Conservation (phyloP, 1,284 basidiomycete species). For the Ganoderma lingzhi region DNA sequence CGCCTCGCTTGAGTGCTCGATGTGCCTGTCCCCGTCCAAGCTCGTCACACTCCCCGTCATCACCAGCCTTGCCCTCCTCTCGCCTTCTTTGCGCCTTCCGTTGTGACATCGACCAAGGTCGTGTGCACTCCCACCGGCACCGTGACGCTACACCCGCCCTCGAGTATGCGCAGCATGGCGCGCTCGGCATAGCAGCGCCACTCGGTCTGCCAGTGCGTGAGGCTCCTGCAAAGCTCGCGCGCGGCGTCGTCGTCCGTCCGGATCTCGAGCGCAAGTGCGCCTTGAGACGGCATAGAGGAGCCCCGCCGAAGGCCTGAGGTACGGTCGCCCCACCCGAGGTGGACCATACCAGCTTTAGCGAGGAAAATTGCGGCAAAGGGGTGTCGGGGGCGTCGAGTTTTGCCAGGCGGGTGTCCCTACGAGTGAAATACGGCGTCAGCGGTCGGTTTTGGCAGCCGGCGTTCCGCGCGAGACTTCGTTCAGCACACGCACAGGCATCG, state of each 20-base stretch:
- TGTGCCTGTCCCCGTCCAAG: constrained; percentile 74
- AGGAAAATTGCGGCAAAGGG: constrained; percentile 92
- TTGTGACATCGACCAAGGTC: constrained; percentile 43
- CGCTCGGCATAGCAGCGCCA: constrained; percentile 87
- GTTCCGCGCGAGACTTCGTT: no score
- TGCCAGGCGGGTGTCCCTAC: constrained; percentile 85
- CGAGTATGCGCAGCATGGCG: constrained; percentile 85
- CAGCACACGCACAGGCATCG: no score
- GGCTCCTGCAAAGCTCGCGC: constrained; percentile 65
- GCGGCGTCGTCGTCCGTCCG: constrained; percentile 75
- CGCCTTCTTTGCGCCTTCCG: constrained; percentile 37
- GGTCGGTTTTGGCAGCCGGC: neutral
- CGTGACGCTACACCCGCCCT: constrained; percentile 90
- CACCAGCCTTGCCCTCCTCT: constrained; percentile 53
- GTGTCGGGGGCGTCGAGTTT: constrained; percentile 91
- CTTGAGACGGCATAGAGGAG: constrained; percentile 93
- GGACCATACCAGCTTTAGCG: constrained; percentile 93
- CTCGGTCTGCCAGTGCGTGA: constrained; percentile 82
- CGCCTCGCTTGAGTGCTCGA: constrained; percentile 69
- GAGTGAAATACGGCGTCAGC: neutral
- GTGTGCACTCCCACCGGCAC: constrained; percentile 91
- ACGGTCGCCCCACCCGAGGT: constrained; percentile 80
- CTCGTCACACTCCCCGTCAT: constrained; percentile 85
- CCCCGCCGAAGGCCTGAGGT: constrained; percentile 71
- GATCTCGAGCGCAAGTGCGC: constrained; percentile 91